These are phyloP conservation scores for Aspergillaceae sp. DNA, from an alignment of 2,329 filamentous ascomycete species.

Conservation along the genomic window DNA sequence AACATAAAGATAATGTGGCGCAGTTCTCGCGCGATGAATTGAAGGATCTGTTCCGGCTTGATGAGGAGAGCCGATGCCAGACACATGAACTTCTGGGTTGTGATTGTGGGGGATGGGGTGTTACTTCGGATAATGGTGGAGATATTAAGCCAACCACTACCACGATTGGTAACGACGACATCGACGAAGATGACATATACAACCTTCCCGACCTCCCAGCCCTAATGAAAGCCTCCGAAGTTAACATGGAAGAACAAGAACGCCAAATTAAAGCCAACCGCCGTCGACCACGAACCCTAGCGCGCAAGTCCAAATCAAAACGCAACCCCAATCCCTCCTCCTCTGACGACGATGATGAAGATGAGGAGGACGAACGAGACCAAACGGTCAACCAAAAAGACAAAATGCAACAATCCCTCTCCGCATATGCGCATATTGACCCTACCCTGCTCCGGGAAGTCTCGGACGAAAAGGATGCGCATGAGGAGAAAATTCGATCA, in stretches of 20 bases:
- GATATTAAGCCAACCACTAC: no score
- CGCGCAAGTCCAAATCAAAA: background rate
- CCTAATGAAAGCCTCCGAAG: slow-evolving; percentile 33
- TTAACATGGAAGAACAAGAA: slow-evolving; percentile 30
- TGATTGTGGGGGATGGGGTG: slow-evolving; percentile 50
- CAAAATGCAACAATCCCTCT: slow-evolving; percentile 36
- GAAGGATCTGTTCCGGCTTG: slow-evolving; percentile 57
- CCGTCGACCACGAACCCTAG: slow-evolving; percentile 6
- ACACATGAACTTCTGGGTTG: slow-evolving; percentile 62
- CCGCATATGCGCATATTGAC: slow-evolving; percentile 37
- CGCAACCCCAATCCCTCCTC: background rate
- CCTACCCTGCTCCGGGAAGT: slow-evolving; percentile 19
- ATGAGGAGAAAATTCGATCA: slow-evolving; percentile 9
- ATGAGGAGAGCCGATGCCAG: slow-evolving; percentile 53
- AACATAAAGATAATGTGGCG: slow-evolving; percentile 51
- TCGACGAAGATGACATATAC: slow-evolving; percentile 19
- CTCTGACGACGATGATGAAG: slow-evolving; percentile 2
- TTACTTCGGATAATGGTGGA: slow-evolving; percentile 8
- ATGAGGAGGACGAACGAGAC: slow-evolving; percentile 6
- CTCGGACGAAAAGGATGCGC: slow-evolving; percentile 7
- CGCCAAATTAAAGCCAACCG: slow-evolving; percentile 11
- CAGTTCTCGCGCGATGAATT: slow-evolving; percentile 60
- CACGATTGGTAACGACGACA: slow-evolving; percentile 3
- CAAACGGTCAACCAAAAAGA: slow-evolving; percentile 17
- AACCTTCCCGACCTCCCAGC: slow-evolving; percentile 23